A percentile compares a stretch with the other conserved stretches of the same genome.
phyloP scores from a whole-genome alignment of 2,329 filamentous ascomycete species.

The Triangularia verruculosa region DNA sequence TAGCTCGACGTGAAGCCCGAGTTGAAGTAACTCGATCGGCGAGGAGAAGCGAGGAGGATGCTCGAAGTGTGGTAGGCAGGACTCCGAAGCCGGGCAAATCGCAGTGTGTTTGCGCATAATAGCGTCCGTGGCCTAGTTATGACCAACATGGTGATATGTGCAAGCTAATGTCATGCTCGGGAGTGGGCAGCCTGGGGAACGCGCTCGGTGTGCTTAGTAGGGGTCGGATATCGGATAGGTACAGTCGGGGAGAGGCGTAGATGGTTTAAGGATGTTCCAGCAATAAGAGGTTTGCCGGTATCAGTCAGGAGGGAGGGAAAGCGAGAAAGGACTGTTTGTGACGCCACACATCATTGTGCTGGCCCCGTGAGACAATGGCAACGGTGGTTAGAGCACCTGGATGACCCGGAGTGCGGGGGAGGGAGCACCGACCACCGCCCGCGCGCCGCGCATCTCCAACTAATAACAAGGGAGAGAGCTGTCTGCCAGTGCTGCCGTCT shows the following conservation, averaged over 20 bases:
- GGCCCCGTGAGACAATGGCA: neutral
- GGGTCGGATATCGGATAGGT: neutral
- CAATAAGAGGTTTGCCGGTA: neutral
- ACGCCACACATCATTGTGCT: conserved; percentile 7
- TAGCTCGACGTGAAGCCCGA: conserved; percentile 59
- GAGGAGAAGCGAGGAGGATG: conserved; percentile 31
- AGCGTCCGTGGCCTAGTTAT: conserved; percentile 21
- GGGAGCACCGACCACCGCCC: neutral
- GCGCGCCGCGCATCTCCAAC: neutral
- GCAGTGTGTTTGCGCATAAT: conserved; percentile 9
- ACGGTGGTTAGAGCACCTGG: neutral
- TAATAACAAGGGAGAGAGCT: neutral
- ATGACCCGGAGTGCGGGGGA: conserved; percentile 12
- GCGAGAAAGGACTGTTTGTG: neutral
- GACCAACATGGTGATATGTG: conserved; percentile 22
- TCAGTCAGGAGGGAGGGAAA: conserved; percentile 4
- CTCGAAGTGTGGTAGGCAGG: conserved; percentile 29
- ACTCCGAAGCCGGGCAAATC: conserved; percentile 17
- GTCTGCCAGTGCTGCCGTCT: too few species aligned
- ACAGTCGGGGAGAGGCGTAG: conserved; percentile 1
- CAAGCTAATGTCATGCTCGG: conserved; percentile 19
- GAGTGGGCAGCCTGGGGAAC: neutral
- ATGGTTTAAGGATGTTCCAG: neutral
- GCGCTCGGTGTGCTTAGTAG: neutral
- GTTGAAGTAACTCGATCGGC: conserved; percentile 50